Percentiles rank a stretch among this genome's conserved stretches.
Evolutionary conservation across 805 yeast genomes (phyloP).

Genomic region (Starmerella bombicola): DNA sequence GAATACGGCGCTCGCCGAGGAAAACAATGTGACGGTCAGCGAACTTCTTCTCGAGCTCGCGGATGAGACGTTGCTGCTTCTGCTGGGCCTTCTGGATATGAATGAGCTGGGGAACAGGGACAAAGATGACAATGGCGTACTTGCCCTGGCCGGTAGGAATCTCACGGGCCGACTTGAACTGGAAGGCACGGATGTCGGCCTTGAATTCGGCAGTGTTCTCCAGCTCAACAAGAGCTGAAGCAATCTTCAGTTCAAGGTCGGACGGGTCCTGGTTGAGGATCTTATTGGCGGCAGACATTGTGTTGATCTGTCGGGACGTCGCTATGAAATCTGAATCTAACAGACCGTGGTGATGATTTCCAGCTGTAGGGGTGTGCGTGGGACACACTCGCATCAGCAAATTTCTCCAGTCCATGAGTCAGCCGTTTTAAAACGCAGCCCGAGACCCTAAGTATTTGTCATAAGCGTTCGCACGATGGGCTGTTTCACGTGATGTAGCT

Average conservation of each 20-base stretch:
- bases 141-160: slow-evolving; percentile 96
- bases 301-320: slow-evolving; percentile 14
- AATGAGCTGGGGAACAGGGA: slow-evolving; percentile 87
- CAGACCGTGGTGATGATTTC: slow-evolving; percentile 3
- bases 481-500: too few relatives aligned
- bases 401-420: slow-evolving; percentile 1
- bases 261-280: slow-evolving; percentile 88
- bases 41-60: slow-evolving; percentile 99
- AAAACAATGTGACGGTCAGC: slow-evolving; percentile 98
- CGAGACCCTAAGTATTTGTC: too few relatives aligned
- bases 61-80: slow-evolving; percentile 84
- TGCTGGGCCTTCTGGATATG: slow-evolving; percentile 95
- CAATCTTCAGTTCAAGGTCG: slow-evolving; percentile 98
- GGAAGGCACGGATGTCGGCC: slow-evolving; percentile 96
- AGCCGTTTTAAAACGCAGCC: too few relatives aligned
- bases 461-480: too few relatives aligned
- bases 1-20: slow-evolving; percentile 98
- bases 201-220: slow-evolving; percentile 88
- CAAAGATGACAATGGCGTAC: slow-evolving; percentile 95
- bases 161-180: slow-evolving; percentile 97
- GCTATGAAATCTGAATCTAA: slow-evolving; percentile 13
- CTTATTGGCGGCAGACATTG: slow-evolving; percentile 94
- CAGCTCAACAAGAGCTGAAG: slow-evolving; percentile 95
- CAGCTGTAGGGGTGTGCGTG: slow-evolving; percentile 1
- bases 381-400: slow-evolving; percentile 1